phyloP scores from a whole-genome alignment of 2,329 filamentous ascomycete species.

The Fonsecaea nubica region DNA sequence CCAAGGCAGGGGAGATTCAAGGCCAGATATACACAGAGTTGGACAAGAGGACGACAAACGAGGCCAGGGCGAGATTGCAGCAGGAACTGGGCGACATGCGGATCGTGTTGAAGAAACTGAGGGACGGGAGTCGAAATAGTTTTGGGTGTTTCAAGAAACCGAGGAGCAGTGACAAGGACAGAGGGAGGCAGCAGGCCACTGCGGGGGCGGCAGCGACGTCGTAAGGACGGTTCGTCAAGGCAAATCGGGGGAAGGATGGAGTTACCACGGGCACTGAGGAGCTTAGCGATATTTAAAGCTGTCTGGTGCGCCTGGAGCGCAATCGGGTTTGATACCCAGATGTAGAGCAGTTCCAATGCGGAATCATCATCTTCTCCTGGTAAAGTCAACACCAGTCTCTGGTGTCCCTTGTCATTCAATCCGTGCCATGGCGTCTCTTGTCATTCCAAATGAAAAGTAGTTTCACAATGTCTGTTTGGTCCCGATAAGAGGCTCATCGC shows the following conservation, averaged over 20 bases:
- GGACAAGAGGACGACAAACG: conserved; percentile 86
- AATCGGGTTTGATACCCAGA: neutral
- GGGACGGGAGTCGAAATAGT: conserved; percentile 81
- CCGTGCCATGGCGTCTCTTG: neutral
- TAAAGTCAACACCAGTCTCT: neutral
- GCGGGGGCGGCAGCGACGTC: conserved; percentile 4
- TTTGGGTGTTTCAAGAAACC: conserved; percentile 83
- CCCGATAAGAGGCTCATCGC: neutral
- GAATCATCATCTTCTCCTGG: neutral
- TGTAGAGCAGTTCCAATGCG: neutral
- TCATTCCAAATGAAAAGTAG: neutral
- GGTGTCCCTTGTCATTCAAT: neutral
- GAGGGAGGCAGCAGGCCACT: conserved; percentile 22
- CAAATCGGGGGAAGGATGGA: neutral
- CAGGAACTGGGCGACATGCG: conserved; percentile 90
- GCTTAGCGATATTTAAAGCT: neutral
- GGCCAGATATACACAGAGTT: conserved; percentile 90
- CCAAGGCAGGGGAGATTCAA: conserved; percentile 79
- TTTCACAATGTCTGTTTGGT: neutral
- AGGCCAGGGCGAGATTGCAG: conserved; percentile 79
- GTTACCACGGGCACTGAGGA: neutral
- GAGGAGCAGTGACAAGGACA: conserved; percentile 47
- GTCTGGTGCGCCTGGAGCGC: neutral
- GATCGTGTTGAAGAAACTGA: conserved; percentile 79
- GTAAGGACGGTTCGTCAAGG: neutral